A percentile compares a stretch with the other conserved stretches of the same genome.
Evolutionary conservation across 345 rosid species (phyloP).

Genomic region (Populus nigra): DNA sequence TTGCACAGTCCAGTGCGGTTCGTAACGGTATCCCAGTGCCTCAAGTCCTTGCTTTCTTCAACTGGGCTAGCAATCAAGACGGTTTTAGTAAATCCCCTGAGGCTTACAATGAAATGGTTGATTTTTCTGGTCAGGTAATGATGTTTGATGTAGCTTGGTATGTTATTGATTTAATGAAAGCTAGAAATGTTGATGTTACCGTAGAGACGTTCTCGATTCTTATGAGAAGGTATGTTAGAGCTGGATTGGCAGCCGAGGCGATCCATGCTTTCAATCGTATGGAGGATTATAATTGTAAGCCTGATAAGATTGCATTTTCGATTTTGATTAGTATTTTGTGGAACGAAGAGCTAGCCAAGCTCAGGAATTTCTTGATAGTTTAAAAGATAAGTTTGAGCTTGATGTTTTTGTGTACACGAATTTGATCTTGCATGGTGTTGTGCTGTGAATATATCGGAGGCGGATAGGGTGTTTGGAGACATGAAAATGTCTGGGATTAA

Average conservation of each 20-base stretch:
- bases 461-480: conserved; percentile 68
- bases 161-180: conserved; percentile 65
- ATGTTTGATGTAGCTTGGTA: conserved; percentile 77
- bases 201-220: conserved; percentile 62
- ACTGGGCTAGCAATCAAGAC: conserved; percentile 59
- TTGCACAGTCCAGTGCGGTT: conserved; percentile 55
- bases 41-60: conserved; percentile 77
- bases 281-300: conserved; percentile 82
- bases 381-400: conserved; percentile 58
- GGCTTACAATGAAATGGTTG: conserved; percentile 81
- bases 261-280: conserved; percentile 80
- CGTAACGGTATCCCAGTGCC: conserved; percentile 78
- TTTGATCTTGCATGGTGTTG: conserved; percentile 83
- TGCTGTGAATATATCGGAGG: conserved; percentile 60
- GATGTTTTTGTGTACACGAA: conserved; percentile 79
- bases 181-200: conserved; percentile 48
- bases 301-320: conserved; percentile 73
- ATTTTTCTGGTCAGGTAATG: conserved; percentile 72
- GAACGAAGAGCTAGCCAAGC: conserved; percentile 79
- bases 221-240: conserved; percentile 77
- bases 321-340: conserved; percentile 59
- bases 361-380: conserved; percentile 65
- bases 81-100: conserved; percentile 41
- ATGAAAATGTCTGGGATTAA: conserved; percentile 66
- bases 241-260: conserved; percentile 81